Evolutionary conservation across 371 early-diverging fungal genomes (phyloP), one percentile per base, ranked within the genome.

Genomic region (Apophysomyces variabilis): DNA sequence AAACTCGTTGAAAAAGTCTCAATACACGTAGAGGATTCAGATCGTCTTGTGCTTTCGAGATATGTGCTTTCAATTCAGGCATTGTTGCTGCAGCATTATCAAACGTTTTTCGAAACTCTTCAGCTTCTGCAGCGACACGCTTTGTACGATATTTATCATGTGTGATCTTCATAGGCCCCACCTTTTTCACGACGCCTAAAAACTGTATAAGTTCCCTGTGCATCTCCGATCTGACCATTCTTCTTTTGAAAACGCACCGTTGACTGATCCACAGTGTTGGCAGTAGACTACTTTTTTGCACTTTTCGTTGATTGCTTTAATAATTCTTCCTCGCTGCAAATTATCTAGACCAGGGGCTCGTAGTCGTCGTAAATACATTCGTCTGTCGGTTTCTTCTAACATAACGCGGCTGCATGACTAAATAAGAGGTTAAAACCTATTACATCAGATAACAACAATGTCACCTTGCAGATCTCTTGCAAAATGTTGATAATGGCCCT

Each of bases 391-490:
- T 76, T 97, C 99, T 56, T 91, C 92, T 35, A 99, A 67, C 82
- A 98, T 84, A 0, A 99, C 93, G 38, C 89, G 87, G 70, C 90
- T 85, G 72, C 99, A 99, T 1, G 90, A 84, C 93, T 93, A 79
- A 32, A 26, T 26, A 26, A 26, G 3, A 26, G 32, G 32, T 26
- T 26, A 26, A 26, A 26, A 3, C 3, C 3, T 26, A 26, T 26
- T 26, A 26, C 32, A 26, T 26, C 32, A 3, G 32, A 26, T 26
- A 26, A 26, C 32, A 26, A 26, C 32, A 26, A 26, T 26, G 32
- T 26, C 32, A 89, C 93, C 87, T 99, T 99, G 91, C 99, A 99
- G 58, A 99, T 96, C 66, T 93, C 89, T 76, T 99, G 99, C 43
- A 99, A 79, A 66, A 99, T 94, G 45, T 87, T 88, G 39, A 95